These are phyloP conservation scores for Thinopyrum elongatum DNA, from an alignment of 176 grass and related monocot genomes.

Conservation along the genomic window DNA sequence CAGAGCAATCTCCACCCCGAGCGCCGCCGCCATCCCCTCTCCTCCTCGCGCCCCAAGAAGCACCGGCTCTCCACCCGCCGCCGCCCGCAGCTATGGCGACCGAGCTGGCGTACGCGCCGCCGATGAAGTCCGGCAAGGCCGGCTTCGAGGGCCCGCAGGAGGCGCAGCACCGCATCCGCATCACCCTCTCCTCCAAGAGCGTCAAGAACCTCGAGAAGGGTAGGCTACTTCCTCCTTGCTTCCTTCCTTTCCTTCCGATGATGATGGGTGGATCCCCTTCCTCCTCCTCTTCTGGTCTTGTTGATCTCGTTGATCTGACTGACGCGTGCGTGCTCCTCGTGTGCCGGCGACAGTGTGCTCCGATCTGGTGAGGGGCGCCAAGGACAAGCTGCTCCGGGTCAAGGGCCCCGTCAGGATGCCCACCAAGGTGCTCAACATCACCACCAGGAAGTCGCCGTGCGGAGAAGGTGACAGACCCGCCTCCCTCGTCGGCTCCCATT, in stretches of 20 bases:
- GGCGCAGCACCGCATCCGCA: conserved; percentile 48
- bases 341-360: conserved; percentile 29
- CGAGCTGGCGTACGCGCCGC: conserved; percentile 43
- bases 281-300: neutral
- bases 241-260: neutral
- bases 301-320: neutral
- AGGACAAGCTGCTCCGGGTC: conserved; percentile 38
- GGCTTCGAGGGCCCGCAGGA: conserved; percentile 36
- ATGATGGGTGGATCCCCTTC: neutral
- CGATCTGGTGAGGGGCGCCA: conserved; percentile 53
- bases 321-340: too few relatives aligned
- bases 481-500: neutral
- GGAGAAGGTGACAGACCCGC: conserved; percentile 37
- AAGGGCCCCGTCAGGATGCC: conserved; percentile 58
- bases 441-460: conserved; percentile 65
- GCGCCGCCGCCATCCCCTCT: conserved; percentile 19
- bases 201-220: conserved; percentile 62
- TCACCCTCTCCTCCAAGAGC: conserved; percentile 62
- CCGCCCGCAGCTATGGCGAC: conserved; percentile 33
- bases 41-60: neutral
- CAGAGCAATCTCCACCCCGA: neutral
- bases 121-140: conserved; percentile 46
- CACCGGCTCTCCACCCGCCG: neutral
- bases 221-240: neutral
- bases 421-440: conserved; percentile 68